These are phyloP conservation scores for Phaffia rhodozyma DNA, from an alignment of 1,284 basidiomycete species.

Conservation along the genomic window DNA sequence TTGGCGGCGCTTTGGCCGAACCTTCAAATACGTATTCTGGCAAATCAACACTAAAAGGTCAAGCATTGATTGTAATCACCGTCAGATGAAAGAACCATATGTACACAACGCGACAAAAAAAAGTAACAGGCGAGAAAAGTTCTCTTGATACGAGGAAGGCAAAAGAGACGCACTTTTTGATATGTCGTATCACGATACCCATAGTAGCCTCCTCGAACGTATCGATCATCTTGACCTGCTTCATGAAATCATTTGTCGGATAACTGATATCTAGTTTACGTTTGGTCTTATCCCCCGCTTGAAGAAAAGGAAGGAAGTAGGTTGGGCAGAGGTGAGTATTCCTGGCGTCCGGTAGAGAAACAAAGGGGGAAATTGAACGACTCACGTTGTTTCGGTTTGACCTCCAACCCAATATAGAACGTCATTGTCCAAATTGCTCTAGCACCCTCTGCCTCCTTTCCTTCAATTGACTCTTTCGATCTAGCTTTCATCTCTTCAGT, in stretches of 20 bases:
- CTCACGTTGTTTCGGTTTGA: conserved; percentile 82
- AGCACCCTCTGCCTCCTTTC: conserved; percentile 51
- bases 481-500: conserved; percentile 58
- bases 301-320: conserved; percentile 1
- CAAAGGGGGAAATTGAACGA: conserved; percentile 10
- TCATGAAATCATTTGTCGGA: conserved; percentile 92
- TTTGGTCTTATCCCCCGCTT: conserved; percentile 24
- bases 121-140: neutral
- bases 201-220: conserved; percentile 84
- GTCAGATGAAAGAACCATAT: too few relatives aligned
- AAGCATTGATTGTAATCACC: neutral
- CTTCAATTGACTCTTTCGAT: conserved; percentile 67
- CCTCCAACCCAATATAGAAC: conserved; percentile 90
- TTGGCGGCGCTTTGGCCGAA: conserved; percentile 58
- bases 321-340: conserved; percentile 16
- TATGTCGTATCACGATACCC: conserved; percentile 88
- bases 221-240: conserved; percentile 91
- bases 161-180: conserved; percentile 59
- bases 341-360: conserved; percentile 21
- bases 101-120: neutral
- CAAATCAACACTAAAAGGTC: conserved; percentile 45
- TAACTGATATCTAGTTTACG: conserved; percentile 90
- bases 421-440: conserved; percentile 80
- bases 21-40: conserved; percentile 74
- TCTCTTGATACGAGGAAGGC: too few relatives aligned